Evolutionary conservation across 176 grass and related monocot species (phyloP), one percentile per base, ranked within the genome.

Genomic region (Aegilops sharonensis): DNA sequence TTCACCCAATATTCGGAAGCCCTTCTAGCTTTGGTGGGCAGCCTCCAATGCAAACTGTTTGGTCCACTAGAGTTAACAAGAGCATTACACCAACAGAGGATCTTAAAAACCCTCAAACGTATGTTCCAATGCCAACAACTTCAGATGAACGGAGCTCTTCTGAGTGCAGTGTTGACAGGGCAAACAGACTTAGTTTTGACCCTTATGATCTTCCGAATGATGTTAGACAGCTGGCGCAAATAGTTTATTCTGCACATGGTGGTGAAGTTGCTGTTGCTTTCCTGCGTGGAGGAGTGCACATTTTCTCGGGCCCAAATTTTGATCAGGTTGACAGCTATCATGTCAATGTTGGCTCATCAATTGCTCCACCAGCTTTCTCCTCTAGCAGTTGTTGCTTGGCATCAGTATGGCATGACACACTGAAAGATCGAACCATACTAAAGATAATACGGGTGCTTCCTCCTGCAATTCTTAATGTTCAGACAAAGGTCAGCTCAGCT

Each of bases 1-100:
- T 99, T 91, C 97, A 99, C 78, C 97, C 97, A 83, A 99, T 99
- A 88, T 99, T 99, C 83, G 97, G 92, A 85, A 99, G 93, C 68
- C 97, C 97, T 64, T 64, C 89, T 63, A 91, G 77, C 78, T 97
- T 92, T 87, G 88, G 92, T 64, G 94, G 92, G 64, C 94, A 95
- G 45, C 74, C 94, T 80, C 97, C 96, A 65, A 95, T 91, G 91
- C 96, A 99, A 91, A 99, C 94, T 87, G 90, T 99, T 74, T 99
- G 97, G 97, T 89, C 86, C 23, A 99, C 94, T 81, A 94, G 80
- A 91, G 97, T 99, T 71, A 99, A 96, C 83, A 93, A 88, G 85
- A 99, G 93, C 92, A 96, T 99, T 88, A 79, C 94, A 72, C 97
- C 90, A 73, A 94, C 90, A 35, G 94, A 99, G 87, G 97, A 99